These are phyloP conservation scores for Spathaspora gorwiae DNA, from an alignment of 805 yeast species.

Conservation along the genomic window DNA sequence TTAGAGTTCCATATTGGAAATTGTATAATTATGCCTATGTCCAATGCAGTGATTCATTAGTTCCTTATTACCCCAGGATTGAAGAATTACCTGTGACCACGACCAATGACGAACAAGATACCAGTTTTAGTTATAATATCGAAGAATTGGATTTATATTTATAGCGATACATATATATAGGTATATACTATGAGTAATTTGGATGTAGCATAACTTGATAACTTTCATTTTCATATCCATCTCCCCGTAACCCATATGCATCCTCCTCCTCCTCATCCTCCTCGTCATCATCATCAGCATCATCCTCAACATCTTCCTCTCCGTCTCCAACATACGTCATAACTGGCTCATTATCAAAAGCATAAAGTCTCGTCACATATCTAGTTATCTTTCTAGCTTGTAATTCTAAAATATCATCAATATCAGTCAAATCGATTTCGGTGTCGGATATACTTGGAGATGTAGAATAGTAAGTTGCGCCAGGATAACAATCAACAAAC, in stretches of 20 bases:
- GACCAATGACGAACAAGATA: slow-evolving; percentile 15
- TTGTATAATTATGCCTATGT: slow-evolving; percentile 73
- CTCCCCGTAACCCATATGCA: too few relatives aligned
- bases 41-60: slow-evolving; percentile 67
- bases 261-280: slow-evolving; percentile 27
- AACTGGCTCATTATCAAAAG: slow-evolving; percentile 18
- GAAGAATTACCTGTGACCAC: slow-evolving; percentile 19
- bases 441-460: slow-evolving; percentile 9
- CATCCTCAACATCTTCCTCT: slow-evolving; percentile 20
- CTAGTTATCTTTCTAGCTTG: slow-evolving; percentile 52
- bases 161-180: slow-evolving; percentile 7
- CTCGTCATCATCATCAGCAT: slow-evolving; percentile 24
- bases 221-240: slow-evolving; percentile 24
- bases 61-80: slow-evolving; percentile 76
- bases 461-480: slow-evolving; percentile 30
- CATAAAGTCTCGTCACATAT: slow-evolving; percentile 38
- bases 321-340: slow-evolving; percentile 13
- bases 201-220: slow-evolving; percentile 10
- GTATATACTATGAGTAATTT: background rate
- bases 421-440: slow-evolving; percentile 11
- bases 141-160: slow-evolving; percentile 49
- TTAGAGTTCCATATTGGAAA: slow-evolving; percentile 81
- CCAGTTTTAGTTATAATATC: slow-evolving; percentile 22
- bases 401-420: slow-evolving; percentile 42
- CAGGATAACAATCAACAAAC: slow-evolving; percentile 47